phyloP scores from a whole-genome alignment of 192 early-diverging fungal species.

The Coemansia aciculifera region DNA sequence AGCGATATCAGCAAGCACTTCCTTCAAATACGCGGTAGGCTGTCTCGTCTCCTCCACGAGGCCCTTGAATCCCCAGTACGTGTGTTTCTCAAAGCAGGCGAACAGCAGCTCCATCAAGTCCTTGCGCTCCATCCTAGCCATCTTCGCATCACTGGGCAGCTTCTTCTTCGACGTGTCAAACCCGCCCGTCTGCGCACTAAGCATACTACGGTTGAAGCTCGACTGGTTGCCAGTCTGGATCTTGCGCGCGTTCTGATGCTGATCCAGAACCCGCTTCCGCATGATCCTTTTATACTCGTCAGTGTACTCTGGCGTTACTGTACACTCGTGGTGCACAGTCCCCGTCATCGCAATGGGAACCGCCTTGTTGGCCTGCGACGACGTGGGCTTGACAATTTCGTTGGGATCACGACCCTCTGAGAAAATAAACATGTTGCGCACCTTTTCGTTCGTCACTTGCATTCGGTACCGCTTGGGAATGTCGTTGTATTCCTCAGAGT shows the following conservation, averaged over 20 bases:
- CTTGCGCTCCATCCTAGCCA: constrained; percentile 79
- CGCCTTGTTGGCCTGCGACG: constrained; percentile 46
- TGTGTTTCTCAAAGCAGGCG: constrained; percentile 70
- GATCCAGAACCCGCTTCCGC: constrained; percentile 63
- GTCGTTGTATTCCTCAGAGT: constrained; percentile 58
- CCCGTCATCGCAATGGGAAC: constrained; percentile 61
- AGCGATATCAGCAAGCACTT: constrained; percentile 78
- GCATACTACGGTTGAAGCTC: constrained; percentile 50
- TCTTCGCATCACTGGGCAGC: constrained; percentile 65
- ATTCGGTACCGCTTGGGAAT: constrained; percentile 86
- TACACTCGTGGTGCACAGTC: constrained; percentile 73
- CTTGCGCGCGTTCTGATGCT: constrained; percentile 39
- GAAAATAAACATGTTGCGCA: constrained; percentile 79
- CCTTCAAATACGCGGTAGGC: constrained; percentile 79
- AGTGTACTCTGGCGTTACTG: constrained; percentile 62
- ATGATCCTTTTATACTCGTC: constrained; percentile 67
- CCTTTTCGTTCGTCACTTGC: constrained; percentile 65
- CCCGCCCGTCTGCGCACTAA: constrained; percentile 35
- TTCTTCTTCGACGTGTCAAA: constrained; percentile 53
- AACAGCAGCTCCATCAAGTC: constrained; percentile 87
- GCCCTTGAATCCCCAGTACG: constrained; percentile 86
- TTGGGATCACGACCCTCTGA: constrained; percentile 58
- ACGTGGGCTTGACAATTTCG: constrained; percentile 48
- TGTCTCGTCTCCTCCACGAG: constrained; percentile 80
- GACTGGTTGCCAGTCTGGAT: constrained; percentile 25